Evolutionary conservation across 2,329 filamentous ascomycete species (phyloP).

Genomic region (Neoascochyta sp.): DNA sequence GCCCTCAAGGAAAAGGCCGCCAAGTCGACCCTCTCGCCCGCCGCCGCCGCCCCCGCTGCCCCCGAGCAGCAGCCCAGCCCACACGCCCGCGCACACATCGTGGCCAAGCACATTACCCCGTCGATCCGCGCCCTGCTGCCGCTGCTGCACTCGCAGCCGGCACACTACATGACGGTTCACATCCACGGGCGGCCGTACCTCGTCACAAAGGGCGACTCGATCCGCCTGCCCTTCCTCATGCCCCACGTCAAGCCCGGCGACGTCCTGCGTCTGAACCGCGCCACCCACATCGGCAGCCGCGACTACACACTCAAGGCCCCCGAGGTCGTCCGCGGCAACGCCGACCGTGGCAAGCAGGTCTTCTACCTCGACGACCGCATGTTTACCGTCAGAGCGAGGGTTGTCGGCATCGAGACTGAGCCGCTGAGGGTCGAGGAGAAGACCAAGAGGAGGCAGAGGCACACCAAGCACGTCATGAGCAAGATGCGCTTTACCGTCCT

Average conservation of each 20-base stretch:
- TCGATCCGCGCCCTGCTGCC: conserved; percentile 63
- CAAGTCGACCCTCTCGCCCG: conserved; percentile 13
- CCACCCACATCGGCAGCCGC: conserved; percentile 74
- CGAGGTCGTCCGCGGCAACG: conserved; percentile 27
- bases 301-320: conserved; percentile 78
- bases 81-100: conserved; percentile 21
- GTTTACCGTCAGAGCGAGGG: conserved; percentile 80
- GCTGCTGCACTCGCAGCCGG: conserved; percentile 66
- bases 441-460: conserved; percentile 62
- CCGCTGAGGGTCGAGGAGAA: conserved; percentile 54
- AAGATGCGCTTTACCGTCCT: conserved; percentile 89
- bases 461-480: conserved; percentile 72
- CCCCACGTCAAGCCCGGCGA: conserved; percentile 64
- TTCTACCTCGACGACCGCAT: conserved; percentile 74
- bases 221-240: conserved; percentile 51
- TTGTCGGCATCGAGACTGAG: conserved; percentile 78
- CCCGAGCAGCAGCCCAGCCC: conserved; percentile 13
- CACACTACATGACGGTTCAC: conserved; percentile 75
- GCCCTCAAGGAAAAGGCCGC: conserved; percentile 21
- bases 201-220: conserved; percentile 56
- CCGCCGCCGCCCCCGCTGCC: conserved; percentile 11
- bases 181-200: conserved; percentile 79
- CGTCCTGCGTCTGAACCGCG: conserved; percentile 81
- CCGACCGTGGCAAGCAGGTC: conserved; percentile 36
- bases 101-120: conserved; percentile 46